These are phyloP conservation scores for Monosporascus sp. DNA, from an alignment of 2,329 filamentous ascomycete species.

Conservation along the genomic window DNA sequence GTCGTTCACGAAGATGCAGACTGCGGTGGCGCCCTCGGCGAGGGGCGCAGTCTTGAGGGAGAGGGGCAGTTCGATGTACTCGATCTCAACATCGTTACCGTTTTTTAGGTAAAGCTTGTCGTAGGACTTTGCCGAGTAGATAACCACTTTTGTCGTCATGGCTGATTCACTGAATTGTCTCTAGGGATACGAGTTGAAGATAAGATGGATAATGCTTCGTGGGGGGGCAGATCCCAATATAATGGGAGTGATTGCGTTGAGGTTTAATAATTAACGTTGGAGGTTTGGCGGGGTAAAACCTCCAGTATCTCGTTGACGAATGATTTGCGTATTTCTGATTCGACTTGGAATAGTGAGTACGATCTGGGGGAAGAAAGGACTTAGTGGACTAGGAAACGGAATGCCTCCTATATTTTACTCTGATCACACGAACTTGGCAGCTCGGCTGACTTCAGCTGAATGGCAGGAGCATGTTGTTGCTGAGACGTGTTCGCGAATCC, in stretches of 20 bases:
- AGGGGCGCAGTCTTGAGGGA: conserved; percentile 50
- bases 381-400: background rate
- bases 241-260: too few species aligned
- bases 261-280: too few species aligned
- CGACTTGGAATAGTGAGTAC: background rate
- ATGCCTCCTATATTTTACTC: background rate
- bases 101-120: conserved; percentile 49
- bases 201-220: background rate
- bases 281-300: too few species aligned
- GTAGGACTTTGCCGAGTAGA: conserved; percentile 62
- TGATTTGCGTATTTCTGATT: too few species aligned
- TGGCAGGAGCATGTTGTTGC: background rate
- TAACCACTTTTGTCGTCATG: conserved; percentile 40
- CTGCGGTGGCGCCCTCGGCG: conserved; percentile 45
- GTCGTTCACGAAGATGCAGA: conserved; percentile 68
- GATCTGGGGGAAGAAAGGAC: background rate
- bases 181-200: background rate
- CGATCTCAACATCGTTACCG: conserved; percentile 39
- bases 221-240: too few species aligned
- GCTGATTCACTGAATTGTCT: background rate
- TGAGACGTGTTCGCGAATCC: too few species aligned
- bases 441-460: background rate
- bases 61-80: conserved; percentile 55
- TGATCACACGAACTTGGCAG: background rate
- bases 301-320: too few species aligned